phyloP scores from a whole-genome alignment of 306 rosid species.

The Cicer yamashitae region DNA sequence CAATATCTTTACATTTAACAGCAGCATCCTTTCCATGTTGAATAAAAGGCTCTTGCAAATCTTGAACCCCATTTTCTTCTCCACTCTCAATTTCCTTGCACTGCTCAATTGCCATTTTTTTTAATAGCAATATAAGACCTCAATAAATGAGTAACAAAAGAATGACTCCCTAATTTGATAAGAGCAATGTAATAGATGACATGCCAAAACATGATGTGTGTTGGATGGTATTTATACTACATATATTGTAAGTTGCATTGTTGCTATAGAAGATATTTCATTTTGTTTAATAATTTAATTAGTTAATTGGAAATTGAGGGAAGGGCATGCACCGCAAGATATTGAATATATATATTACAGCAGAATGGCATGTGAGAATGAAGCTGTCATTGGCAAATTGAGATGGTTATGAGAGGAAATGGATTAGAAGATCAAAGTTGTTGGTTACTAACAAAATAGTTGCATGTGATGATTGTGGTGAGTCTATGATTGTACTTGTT shows the following conservation, averaged over 20 bases:
- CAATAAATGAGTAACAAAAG: slow-evolving; percentile 36
- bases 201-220: slow-evolving; percentile 35
- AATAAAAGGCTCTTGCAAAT: slow-evolving; percentile 61
- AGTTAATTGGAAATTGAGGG: not conserved
- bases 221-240: slow-evolving; percentile 37
- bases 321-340: slow-evolving; percentile 20
- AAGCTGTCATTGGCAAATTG: slow-evolving; percentile 47
- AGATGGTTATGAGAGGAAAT: slow-evolving; percentile 5
- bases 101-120: slow-evolving; percentile 60
- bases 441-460: not conserved
- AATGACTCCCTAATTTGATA: not conserved
- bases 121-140: slow-evolving; percentile 13
- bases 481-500: slow-evolving; percentile 28
- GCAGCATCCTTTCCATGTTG: slow-evolving; percentile 24
- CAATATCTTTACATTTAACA: slow-evolving; percentile 35
- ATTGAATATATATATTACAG: too few species aligned
- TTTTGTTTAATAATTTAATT: not conserved
- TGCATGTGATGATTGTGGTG: slow-evolving; percentile 28
- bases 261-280: slow-evolving; percentile 25
- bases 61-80: slow-evolving; percentile 39
- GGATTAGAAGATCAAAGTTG: not conserved
- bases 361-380: slow-evolving; percentile 42
- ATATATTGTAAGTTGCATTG: not conserved
- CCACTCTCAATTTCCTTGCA: slow-evolving; percentile 55
- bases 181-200: not conserved